Base-by-base conservation (phyloP, 371 early-diverging fungal genomes). In the Mortierella sp. region DNA sequence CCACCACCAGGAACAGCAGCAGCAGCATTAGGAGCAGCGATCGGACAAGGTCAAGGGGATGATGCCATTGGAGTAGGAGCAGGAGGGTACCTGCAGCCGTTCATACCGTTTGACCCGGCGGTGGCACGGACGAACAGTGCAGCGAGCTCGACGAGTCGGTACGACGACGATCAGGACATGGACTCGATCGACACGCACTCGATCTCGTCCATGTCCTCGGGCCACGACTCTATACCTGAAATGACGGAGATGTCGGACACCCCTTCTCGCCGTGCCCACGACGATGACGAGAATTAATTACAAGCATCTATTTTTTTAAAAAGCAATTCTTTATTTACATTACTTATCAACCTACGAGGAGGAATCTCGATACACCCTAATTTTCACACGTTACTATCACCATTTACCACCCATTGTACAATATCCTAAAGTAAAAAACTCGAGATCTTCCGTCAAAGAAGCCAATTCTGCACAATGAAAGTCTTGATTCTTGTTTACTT, bases 151-250 rank as follows among this genome's bases (percentile, higher is more conserved):
- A 73, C 74, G 40, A 61, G 37, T 31, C 74, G 68, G 8, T 73
- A 73, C 40, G 74, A 73, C 11, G 70, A 70, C 8, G 75, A 75
- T 14, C 70, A 75, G 64, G 75, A 75, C 10, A 75, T 75, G 75
- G 75, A 75, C 43, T 69, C 69, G 8, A 64, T 75, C n/a, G 75
- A 75, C 43, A 69, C 75, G 8, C 75, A 69, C 19, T 75, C 75
- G 11, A 75, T 75, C 37, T 64, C 64, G 64, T 69, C 75, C 53
- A 45, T 75, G 70, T 75, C 75, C 16, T 75, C 75, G 9, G 75
- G 70, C 10, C 75, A 53, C 53, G 75, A 75, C 52, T 75, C 75
- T 29, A 70, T 75, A 47, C 68, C 75, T 13, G 74, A 74, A 26
- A 74, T 79, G 79, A 55, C 68, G 4, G 79, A 79, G n/a, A 74